A percentile compares a stretch with the other conserved stretches of the same genome.
Evolutionary conservation across 2,329 filamentous ascomycete genomes (phyloP).

Genomic region (Bipolaris sorokiniana): DNA sequence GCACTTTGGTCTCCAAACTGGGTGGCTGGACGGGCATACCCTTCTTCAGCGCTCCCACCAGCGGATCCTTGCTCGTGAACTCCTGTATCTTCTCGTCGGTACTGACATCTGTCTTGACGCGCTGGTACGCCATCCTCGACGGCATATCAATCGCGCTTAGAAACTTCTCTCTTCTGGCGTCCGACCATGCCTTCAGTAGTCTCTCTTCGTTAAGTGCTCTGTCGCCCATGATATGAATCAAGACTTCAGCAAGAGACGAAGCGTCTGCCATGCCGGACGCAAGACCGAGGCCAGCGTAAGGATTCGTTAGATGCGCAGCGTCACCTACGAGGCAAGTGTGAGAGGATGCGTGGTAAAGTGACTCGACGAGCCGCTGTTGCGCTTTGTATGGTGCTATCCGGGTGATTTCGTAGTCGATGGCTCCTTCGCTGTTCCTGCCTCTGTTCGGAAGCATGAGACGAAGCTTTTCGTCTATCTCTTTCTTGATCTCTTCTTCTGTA

Average conservation of each 20-base stretch:
- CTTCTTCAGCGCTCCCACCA: conserved; percentile 38
- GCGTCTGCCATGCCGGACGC: conserved; percentile 47
- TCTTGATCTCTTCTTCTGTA: conserved; percentile 39
- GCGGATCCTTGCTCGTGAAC: conserved; percentile 34
- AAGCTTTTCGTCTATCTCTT: conserved; percentile 37
- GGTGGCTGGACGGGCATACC: conserved; percentile 42
- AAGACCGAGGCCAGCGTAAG: conserved; percentile 47
- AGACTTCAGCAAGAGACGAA: conserved; percentile 36
- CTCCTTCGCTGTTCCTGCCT: conserved; percentile 23
- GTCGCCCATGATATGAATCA: conserved; percentile 31
- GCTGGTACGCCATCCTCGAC: conserved; percentile 35
- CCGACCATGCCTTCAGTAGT: conserved; percentile 46
- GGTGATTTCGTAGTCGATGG: conserved; percentile 38
- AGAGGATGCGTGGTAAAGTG: conserved; percentile 26
- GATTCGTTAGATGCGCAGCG: conserved; percentile 50
- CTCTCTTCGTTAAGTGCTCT: conserved; percentile 23
- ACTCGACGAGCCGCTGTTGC: conserved; percentile 48
- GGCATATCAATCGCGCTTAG: conserved; percentile 44
- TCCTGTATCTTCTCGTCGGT: conserved; percentile 32
- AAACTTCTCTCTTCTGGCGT: conserved; percentile 45
- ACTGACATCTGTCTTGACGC: conserved; percentile 36
- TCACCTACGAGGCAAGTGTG: conserved; percentile 49
- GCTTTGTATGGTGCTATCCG: conserved; percentile 51
- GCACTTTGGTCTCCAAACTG: conserved; percentile 32
- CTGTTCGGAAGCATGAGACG: conserved; percentile 38